Percentiles rank a stretch among this genome's conserved stretches.
Evolutionary conservation across 139 green algal species (phyloP).

Genomic region (Chlamydomonas sp.): DNA sequence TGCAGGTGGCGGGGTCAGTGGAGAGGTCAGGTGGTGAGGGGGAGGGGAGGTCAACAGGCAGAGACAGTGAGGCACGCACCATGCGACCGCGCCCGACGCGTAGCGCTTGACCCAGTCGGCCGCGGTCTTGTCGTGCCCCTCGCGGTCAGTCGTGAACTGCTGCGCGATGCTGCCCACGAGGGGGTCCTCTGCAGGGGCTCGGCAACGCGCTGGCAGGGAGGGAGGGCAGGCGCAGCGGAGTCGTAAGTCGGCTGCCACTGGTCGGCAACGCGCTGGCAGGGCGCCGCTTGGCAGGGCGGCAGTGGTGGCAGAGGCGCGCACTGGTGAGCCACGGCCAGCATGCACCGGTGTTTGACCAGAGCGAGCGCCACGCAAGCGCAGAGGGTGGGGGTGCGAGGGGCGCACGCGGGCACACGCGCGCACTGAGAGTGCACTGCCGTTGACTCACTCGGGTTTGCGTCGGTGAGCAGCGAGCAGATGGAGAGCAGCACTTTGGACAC

Average conservation of each 20-base stretch:
- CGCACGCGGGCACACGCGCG: neutral
- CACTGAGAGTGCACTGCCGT: neutral
- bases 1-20: too few species aligned
- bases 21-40: too few species aligned
- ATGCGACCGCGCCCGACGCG: slow-evolving; percentile 39
- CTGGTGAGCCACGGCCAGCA: too few species aligned
- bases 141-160: slow-evolving; percentile 69
- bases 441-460: slow-evolving; percentile 78
- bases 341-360: too few species aligned
- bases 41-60: too few species aligned
- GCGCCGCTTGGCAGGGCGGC: too few species aligned
- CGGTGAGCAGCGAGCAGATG: slow-evolving; percentile 88
- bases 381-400: neutral
- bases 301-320: too few species aligned
- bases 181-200: slow-evolving; percentile 66
- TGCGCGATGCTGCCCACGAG: slow-evolving; percentile 87
- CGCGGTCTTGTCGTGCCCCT: slow-evolving; percentile 81
- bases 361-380: slow-evolving; percentile 8
- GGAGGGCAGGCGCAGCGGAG: too few species aligned
- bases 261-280: too few species aligned
- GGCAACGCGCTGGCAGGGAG: neutral
- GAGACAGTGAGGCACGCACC: too few species aligned
- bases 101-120: slow-evolving; percentile 87
- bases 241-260: too few species aligned
- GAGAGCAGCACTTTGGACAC: slow-evolving; percentile 83